Evolutionary conservation across 139 green algal species (phyloP).

Genomic region (Edaphochlamys debaryana): DNA sequence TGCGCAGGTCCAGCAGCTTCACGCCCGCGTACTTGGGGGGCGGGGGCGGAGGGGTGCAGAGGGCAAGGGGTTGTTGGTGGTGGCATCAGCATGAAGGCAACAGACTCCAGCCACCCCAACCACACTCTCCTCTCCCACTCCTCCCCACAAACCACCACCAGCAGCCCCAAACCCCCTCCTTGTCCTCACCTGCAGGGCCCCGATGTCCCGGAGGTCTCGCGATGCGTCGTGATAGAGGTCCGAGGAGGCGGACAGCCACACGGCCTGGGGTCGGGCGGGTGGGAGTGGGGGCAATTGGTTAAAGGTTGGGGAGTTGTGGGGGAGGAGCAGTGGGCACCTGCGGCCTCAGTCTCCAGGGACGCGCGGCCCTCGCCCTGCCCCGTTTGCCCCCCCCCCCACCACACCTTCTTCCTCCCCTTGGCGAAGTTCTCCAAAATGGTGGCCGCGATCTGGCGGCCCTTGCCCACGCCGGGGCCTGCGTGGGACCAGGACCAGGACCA

Average conservation of each 20-base stretch:
- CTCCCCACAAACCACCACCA: too few relatives aligned
- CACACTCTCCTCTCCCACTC: too few relatives aligned
- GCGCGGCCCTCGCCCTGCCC: too few relatives aligned
- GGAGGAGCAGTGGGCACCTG: neutral
- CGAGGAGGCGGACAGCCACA: conserved; percentile 71
- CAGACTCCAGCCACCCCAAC: too few relatives aligned
- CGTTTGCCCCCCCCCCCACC: too few relatives aligned
- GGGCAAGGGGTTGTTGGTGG: too few relatives aligned
- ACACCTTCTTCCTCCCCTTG: conserved; percentile 57
- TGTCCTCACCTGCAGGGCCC: conserved; percentile 46
- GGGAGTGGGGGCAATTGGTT: neutral
- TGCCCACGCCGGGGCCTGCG: conserved; percentile 76
- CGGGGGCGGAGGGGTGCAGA: too few relatives aligned
- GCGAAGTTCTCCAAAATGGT: conserved; percentile 78
- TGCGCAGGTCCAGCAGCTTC: conserved; percentile 45
- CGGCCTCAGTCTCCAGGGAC: too few relatives aligned
- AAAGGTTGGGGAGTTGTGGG: neutral
- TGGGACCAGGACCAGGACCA: too few relatives aligned
- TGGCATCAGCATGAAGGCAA: too few relatives aligned
- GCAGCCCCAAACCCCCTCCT: too few relatives aligned
- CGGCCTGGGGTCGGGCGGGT: conserved; percentile 27
- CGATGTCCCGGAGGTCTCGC: conserved; percentile 66
- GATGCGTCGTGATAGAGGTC: conserved; percentile 63
- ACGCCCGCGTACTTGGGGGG: conserved; percentile 35
- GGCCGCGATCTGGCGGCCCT: conserved; percentile 80